phyloP scores from a whole-genome alignment of 257 asterid species.

The Solanum lignicaule region DNA sequence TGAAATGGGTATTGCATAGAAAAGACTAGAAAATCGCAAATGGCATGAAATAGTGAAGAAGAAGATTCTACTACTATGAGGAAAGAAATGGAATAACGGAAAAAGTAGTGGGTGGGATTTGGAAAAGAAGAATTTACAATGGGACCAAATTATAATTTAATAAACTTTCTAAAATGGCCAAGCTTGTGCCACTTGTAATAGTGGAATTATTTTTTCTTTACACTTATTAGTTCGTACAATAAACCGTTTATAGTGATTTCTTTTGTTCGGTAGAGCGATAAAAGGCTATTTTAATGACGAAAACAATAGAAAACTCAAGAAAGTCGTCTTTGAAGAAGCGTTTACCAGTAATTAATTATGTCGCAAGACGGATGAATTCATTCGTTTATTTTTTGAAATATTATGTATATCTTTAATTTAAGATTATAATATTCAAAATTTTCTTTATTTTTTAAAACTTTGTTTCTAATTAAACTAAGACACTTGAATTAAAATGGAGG shows the following conservation, averaged over 20 bases:
- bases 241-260: no score
- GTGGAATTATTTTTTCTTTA: neutral
- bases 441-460: no score
- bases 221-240: no score
- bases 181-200: constrained; percentile 7
- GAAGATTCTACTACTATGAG: constrained; percentile 12
- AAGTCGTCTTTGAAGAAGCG: neutral
- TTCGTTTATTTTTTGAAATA: no score
- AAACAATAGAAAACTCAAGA: no score
- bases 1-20: neutral
- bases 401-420: no score
- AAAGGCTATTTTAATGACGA: neutral
- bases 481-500: no score
- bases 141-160: constrained; percentile 6
- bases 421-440: no score
- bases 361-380: no score
- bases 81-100: neutral
- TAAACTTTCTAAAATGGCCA: neutral
- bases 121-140: constrained; percentile 2
- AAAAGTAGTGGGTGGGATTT: neutral
- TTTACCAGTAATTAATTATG: no score
- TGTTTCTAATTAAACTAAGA: no score
- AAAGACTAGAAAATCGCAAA: constrained; percentile 3
- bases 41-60: constrained; percentile 22
- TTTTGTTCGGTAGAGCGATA: neutral